Percentiles rank a stretch among this genome's conserved stretches.
Conservation (phyloP, 2,329 filamentous ascomycete genomes). For the Sporothrix phasma region DNA sequence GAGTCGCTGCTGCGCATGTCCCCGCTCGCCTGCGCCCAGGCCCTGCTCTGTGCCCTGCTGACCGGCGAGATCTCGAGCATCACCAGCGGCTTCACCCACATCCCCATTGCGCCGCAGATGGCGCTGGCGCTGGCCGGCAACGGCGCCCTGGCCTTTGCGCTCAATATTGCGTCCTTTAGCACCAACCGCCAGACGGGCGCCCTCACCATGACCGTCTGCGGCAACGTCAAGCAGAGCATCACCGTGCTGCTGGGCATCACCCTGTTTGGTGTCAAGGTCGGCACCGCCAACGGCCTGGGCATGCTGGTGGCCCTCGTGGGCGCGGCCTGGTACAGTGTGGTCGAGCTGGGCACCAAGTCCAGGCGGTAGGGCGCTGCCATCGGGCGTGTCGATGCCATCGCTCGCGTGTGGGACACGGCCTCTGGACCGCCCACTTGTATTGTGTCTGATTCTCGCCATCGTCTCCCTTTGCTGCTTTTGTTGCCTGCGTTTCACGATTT, state of each 20-base stretch:
- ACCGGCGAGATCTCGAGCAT: slow-evolving; percentile 39
- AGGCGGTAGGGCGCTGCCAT: not conserved
- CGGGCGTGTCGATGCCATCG: too few relatives aligned
- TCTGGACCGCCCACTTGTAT: too few relatives aligned
- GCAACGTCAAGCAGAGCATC: slow-evolving; percentile 47
- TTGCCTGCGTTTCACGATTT: not conserved
- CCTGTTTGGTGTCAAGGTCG: slow-evolving; percentile 41
- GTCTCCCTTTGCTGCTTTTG: not conserved
- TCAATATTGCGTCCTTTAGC: slow-evolving; percentile 47
- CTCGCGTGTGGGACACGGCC: not conserved
- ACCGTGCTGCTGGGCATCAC: slow-evolving; percentile 45
- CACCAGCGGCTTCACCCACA: not conserved
- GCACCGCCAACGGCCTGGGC: slow-evolving; percentile 43
- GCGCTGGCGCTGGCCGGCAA: slow-evolving; percentile 37
- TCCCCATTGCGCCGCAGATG: slow-evolving; percentile 20
- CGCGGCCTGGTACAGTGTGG: slow-evolving; percentile 47
- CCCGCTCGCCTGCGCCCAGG: slow-evolving; percentile 47
- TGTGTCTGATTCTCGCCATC: not conserved
- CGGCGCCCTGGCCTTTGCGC: slow-evolving; percentile 42
- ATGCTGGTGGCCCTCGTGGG: slow-evolving; percentile 45
- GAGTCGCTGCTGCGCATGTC: slow-evolving; percentile 54
- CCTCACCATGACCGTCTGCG: slow-evolving; percentile 49
- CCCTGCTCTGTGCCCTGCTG: slow-evolving; percentile 39
- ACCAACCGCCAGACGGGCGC: slow-evolving; percentile 48
- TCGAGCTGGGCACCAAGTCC: slow-evolving; percentile 32